phyloP scores from a whole-genome alignment of 495 filamentous ascomycete genomes.

The Penicillium waksmanii region DNA sequence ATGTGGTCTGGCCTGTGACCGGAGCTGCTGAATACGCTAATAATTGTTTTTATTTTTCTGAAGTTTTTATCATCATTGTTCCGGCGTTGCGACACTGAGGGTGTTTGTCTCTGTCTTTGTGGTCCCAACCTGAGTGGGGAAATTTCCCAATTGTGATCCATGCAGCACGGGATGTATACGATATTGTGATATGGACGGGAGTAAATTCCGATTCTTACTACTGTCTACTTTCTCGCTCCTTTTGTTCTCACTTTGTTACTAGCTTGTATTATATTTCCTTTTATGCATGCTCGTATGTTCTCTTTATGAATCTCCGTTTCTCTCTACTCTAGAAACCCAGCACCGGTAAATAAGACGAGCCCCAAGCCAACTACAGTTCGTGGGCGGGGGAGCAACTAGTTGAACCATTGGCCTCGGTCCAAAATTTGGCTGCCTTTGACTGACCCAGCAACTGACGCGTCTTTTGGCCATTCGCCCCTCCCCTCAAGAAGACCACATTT shows the following conservation, averaged over 20 bases:
- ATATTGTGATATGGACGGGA: conserved; percentile 3
- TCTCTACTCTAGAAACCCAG: background rate
- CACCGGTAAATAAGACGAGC: background rate
- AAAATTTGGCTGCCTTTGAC: conserved; percentile 17
- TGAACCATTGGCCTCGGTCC: conserved; percentile 13
- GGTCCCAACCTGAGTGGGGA: background rate
- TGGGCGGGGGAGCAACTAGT: conserved; percentile 1
- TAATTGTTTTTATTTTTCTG: background rate
- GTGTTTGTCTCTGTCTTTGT: background rate
- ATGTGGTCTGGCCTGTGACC: background rate
- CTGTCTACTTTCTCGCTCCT: background rate
- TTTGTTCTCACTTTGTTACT: background rate
- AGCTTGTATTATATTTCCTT: background rate
- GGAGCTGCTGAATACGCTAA: background rate
- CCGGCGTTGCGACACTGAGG: background rate
- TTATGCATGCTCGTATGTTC: background rate
- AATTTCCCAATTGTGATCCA: background rate
- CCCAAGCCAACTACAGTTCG: conserved; percentile 27
- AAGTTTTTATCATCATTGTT: background rate
- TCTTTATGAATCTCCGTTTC: background rate
- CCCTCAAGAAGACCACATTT: background rate
- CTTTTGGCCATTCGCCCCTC: conserved; percentile 1
- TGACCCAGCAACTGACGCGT: conserved; percentile 29
- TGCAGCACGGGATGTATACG: background rate
- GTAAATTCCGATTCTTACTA: conserved; percentile 1